Conservation (phyloP, 306 rosid species). For the Acacia acuminata region DNA sequence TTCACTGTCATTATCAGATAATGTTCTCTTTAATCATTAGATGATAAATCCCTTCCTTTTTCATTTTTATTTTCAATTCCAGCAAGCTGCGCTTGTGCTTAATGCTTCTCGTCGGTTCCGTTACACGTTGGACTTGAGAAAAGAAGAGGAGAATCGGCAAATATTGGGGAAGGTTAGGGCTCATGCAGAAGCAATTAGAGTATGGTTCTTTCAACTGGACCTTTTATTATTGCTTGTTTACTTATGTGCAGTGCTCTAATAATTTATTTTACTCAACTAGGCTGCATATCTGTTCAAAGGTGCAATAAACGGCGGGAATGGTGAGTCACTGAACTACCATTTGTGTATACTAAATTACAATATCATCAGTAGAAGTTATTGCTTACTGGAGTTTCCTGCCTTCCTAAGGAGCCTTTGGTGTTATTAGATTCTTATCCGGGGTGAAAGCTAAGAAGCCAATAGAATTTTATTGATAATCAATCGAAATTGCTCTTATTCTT, state of each 20-base stretch:
- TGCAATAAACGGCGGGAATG: conserved; percentile 41
- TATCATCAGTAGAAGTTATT: neutral
- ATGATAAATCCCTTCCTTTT: neutral
- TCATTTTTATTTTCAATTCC: neutral
- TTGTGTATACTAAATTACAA: conserved; percentile 7
- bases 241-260: conserved; percentile 28
- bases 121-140: conserved; percentile 94
- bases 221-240: conserved; percentile 20
- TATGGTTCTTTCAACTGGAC: conserved; percentile 36
- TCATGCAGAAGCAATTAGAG: conserved; percentile 87
- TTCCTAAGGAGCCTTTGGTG: neutral
- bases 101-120: conserved; percentile 99
- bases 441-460: neutral
- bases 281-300: conserved; percentile 82
- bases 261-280: conserved; percentile 42
- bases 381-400: neutral
- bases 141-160: conserved; percentile 78
- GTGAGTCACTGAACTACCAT: conserved; percentile 47
- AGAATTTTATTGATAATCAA: neutral
- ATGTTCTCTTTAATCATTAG: neutral
- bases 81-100: conserved; percentile 99
- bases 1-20: neutral
- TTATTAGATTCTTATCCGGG: neutral
- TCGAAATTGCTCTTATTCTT: neutral
- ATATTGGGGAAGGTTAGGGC: conserved; percentile 73